Evolutionary conservation across 2,329 filamentous ascomycete species (phyloP), one percentile per base, ranked within the genome.

Genomic region (Fusarium sp.): DNA sequence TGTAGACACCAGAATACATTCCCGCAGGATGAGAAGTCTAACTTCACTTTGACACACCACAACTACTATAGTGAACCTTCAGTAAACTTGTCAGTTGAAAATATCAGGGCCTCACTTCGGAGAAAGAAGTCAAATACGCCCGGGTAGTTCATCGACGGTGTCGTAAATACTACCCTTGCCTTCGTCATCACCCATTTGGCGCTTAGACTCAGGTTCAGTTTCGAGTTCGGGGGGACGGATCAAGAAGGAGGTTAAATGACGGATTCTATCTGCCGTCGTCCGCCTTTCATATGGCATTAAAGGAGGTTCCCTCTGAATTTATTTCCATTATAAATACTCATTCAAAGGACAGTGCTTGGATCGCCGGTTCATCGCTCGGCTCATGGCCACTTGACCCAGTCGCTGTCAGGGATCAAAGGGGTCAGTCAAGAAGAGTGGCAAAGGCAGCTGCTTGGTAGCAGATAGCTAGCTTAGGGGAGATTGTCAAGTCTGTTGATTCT

Each of bases 231-330:
- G 8, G 22, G 4, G 22, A 22, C 35, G 7, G 15, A 8, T 17
- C 17, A 10, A 40, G 37, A 40, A n/a, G 37, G 37, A n/a, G 4
- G 5, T 17, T 47, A 5, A 4, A 3, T 4, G 22, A 10, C 14
- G 17, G 22, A 47, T 47, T 47, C 22, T 8, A 2, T 15, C 14
- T 15, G 2, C 8, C 8, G 15, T 27, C 4, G 14, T 10, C 8
- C 5, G 2, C 4, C 2, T 8, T 5, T 17, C 3, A 6, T 3
- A 17, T 17, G 14, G 11, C 2, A 2, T 12, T 4, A 5, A 45
- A 27, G 11, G 4, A 25, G 22, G 14, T 25, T 15, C 14, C 5
- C 25, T 25, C 2, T 22, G 40, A 1, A 9, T 45, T 12, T 25
- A 6, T 6, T 20, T 14, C 2, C 4, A 14, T 7, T 3, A 45